Conservation (phyloP, 441 rosid genomes). For the Pelargonium australe region DNA sequence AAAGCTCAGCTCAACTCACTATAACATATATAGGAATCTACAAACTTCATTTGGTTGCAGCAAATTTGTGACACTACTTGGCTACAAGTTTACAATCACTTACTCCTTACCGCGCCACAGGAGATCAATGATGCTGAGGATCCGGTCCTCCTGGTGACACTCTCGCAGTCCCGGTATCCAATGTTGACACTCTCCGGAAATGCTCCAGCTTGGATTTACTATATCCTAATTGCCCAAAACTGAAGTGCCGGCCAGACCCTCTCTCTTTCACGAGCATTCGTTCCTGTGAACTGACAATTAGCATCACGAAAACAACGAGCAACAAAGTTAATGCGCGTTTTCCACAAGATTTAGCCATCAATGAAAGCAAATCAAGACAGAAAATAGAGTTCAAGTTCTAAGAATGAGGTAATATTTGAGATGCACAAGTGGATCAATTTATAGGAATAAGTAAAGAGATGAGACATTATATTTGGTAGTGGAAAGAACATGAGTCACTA, state of each 20-base stretch:
- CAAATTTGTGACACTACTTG: no score
- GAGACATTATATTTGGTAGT: neutral
- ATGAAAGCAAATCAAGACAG: neutral
- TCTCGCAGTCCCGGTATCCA: neutral
- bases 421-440: neutral
- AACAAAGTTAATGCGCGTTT: neutral
- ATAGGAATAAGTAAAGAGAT: neutral
- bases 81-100: no score
- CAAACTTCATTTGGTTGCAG: no score
- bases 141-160: constrained; percentile 34
- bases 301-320: neutral
- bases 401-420: neutral
- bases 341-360: neutral
- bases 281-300: neutral
- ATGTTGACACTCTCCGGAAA: constrained; percentile 10
- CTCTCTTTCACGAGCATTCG: neutral
- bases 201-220: constrained; percentile 17
- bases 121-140: constrained; percentile 27
- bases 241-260: constrained; percentile 3
- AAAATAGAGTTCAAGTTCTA: neutral
- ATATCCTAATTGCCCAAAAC: constrained; percentile 20
- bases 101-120: no score
- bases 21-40: no score
- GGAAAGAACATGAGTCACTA: neutral
- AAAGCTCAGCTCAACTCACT: no score